These are phyloP conservation scores for Sclerotinia trifoliorum DNA, from an alignment of 2,329 filamentous ascomycete genomes.

Conservation along the genomic window DNA sequence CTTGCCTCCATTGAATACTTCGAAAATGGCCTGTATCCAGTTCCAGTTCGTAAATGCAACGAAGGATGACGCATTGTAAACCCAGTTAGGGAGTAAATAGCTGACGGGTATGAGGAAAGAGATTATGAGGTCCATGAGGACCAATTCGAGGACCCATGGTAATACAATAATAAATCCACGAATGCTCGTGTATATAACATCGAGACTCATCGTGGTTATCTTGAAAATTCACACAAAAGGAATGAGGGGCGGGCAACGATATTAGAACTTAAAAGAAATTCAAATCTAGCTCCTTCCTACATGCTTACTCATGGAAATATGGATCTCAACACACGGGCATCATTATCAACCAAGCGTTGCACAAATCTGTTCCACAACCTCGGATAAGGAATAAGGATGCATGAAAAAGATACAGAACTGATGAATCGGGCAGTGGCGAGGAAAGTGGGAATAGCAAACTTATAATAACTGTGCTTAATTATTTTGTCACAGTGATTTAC, in stretches of 20 bases:
- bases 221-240: neutral
- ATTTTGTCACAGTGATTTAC: too few relatives aligned
- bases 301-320: slow-evolving; percentile 20
- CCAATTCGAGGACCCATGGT: slow-evolving; percentile 55
- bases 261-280: slow-evolving; percentile 16
- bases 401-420: too few relatives aligned
- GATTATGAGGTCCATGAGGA: slow-evolving; percentile 51
- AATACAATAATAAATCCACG: slow-evolving; percentile 47
- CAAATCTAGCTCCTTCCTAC: neutral
- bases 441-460: too few relatives aligned
- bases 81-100: slow-evolving; percentile 48
- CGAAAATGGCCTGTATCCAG: slow-evolving; percentile 59
- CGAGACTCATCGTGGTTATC: neutral
- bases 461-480: too few relatives aligned
- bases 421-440: too few relatives aligned
- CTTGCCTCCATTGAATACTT: slow-evolving; percentile 50
- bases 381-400: neutral
- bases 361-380: neutral
- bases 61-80: slow-evolving; percentile 54
- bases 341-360: slow-evolving; percentile 6
- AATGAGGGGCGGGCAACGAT: slow-evolving; percentile 9
- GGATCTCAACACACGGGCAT: slow-evolving; percentile 15
- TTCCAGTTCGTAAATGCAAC: slow-evolving; percentile 56
- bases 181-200: slow-evolving; percentile 37
- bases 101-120: slow-evolving; percentile 51